Percentiles rank a stretch among this genome's conserved stretches.
phyloP scores from a whole-genome alignment of 2,329 filamentous ascomycete species.

The Penicillium sp. region DNA sequence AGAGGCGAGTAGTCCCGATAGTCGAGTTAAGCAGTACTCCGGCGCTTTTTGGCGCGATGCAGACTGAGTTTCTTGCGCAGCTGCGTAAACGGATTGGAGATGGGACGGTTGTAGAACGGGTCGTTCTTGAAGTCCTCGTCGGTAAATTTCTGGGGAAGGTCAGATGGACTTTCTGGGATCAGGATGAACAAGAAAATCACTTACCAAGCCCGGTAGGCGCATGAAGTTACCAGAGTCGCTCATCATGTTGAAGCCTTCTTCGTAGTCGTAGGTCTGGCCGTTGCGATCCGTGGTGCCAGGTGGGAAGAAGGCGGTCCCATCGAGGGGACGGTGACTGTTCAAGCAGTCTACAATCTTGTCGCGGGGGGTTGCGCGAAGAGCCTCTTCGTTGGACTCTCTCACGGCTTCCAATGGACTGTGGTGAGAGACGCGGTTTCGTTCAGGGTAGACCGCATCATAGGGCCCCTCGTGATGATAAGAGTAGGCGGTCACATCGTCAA shows the following conservation, averaged over 20 bases:
- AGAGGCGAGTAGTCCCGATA: neutral
- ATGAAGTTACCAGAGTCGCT: constrained; percentile 66
- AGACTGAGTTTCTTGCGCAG: constrained; percentile 30
- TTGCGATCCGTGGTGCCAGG: constrained; percentile 66
- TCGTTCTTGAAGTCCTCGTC: constrained; percentile 43
- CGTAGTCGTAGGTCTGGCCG: constrained; percentile 71
- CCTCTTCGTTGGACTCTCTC: constrained; percentile 67
- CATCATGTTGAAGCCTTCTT: constrained; percentile 86
- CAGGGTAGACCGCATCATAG: constrained; percentile 75
- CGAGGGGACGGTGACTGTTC: constrained; percentile 69
- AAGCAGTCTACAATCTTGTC: constrained; percentile 76
- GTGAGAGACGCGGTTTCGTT: constrained; percentile 65
- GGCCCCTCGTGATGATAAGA: constrained; percentile 87
- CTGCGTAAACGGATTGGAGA: constrained; percentile 29
- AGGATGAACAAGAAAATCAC: constrained; percentile 33
- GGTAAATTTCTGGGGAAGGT: constrained; percentile 36
- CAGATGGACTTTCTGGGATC: constrained; percentile 4
- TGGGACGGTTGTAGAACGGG: constrained; percentile 36
- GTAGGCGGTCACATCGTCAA: constrained; percentile 65
- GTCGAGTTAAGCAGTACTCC: constrained; percentile 13
- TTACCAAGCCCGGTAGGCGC: constrained; percentile 69
- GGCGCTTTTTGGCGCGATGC: constrained; percentile 26
- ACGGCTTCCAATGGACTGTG: constrained; percentile 75
- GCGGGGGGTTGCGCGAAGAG: constrained; percentile 73
- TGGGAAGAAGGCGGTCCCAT: constrained; percentile 75